Base-by-base conservation (phyloP, 1,284 basidiomycete genomes). In the Fomitiporia mediterranea region DNA sequence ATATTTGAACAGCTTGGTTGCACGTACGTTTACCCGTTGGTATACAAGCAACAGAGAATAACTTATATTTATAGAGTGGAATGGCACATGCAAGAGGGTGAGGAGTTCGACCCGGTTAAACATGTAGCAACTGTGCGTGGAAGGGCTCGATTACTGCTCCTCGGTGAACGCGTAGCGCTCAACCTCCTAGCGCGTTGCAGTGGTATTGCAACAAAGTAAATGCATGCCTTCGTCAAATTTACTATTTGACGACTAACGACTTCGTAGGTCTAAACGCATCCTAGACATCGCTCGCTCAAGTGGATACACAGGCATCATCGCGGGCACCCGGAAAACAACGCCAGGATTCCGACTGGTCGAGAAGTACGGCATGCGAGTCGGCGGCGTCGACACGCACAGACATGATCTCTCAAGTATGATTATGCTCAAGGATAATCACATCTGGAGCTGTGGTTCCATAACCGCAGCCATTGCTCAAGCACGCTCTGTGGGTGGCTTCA, bases 341-440 rank as follows among this genome's bases (percentile, higher is more conserved):
- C 97, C 96, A n/a, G 93, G 94, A 0, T 99, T 99, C 76, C 79
- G 97, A 48, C 78, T 98, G 15, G 95, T 99, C 4, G 96, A 99
- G 71, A 99, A 99, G 73, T 98, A 99, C 70, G 97, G 89, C 7
- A 99, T 99, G 97, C 76, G 98, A 44, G 93, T 99, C 25, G 96
- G 97, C 23, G 97, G 96, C 3, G 89, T 98, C 62, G 97, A 99
- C 70, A 78, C 91, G 17, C 97, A 99, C 74, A 82, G 97, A n/a
- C 90, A 98, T 67, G 95, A 98, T 72, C 78, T 99, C 32, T 94
- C 91, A 37, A 93, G 90, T 69, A 99, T 99, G 96, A 96, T 99
- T 68, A 99, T 99, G 96, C 84, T 99, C 66, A 99, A 99, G 73
- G 96, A 99, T 68, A 99, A 99, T 70, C 97, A 99, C 68, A 94